phyloP scores from a whole-genome alignment of 2,329 filamentous ascomycete species.

The Botryosphaeria dothidea region DNA sequence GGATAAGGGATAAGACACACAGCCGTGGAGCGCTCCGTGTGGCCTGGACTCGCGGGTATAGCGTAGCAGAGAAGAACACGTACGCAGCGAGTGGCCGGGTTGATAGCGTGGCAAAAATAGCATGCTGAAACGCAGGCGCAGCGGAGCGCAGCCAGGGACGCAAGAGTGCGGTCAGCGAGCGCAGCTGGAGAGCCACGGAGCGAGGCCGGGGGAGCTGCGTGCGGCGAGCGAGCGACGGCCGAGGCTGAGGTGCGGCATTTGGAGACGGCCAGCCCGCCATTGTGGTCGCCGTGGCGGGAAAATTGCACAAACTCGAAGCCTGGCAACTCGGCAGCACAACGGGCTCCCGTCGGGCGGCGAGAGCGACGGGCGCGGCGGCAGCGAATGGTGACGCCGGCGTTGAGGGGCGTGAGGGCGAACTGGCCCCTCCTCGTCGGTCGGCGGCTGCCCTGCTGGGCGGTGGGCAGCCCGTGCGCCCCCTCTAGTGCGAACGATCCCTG shows the following conservation, averaged over 20 bases:
- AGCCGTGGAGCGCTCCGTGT: slow-evolving; percentile 14
- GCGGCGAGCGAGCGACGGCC: slow-evolving; percentile 9
- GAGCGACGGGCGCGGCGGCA: background rate
- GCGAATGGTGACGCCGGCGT: background rate
- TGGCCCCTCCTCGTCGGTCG: background rate
- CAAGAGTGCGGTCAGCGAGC: slow-evolving; percentile 10
- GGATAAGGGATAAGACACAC: slow-evolving; percentile 17
- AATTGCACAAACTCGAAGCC: background rate
- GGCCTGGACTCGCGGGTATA: background rate
- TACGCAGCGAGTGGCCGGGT: background rate
- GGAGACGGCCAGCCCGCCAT: too few relatives aligned
- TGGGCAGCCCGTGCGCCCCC: background rate
- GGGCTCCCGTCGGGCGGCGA: background rate
- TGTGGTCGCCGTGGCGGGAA: background rate
- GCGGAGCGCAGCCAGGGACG: background rate
- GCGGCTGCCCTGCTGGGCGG: background rate
- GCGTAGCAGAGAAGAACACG: slow-evolving; percentile 10
- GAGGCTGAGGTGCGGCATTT: slow-evolving; percentile 1
- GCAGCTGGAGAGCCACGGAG: background rate
- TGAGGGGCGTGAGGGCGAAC: background rate
- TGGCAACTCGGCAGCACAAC: background rate
- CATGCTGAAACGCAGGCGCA: slow-evolving; percentile 3
- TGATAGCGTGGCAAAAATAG: slow-evolving; percentile 19
- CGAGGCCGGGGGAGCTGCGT: background rate
- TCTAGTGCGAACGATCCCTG: slow-evolving; percentile 6